Evolutionary conservation across 148 eudicot species (phyloP), one percentile per base, ranked within the genome.

Genomic region (Fagopyrum tataricum): DNA sequence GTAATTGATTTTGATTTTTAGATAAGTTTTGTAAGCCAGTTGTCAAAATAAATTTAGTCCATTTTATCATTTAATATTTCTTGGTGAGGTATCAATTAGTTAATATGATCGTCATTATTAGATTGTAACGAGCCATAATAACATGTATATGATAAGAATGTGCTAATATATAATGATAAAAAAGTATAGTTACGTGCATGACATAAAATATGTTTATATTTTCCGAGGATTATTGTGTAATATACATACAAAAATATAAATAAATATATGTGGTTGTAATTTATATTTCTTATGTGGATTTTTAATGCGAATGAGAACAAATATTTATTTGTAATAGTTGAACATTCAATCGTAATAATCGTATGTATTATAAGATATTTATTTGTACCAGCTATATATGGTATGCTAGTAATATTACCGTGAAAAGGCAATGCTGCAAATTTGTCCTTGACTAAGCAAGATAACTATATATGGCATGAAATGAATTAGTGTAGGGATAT

Each of bases 1-100:
- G 24, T 59, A 59, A 59, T 9, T 59, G 66, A 59, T 59, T 59
- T 59, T 59, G 66, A 59, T 39, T 59, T 31, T 59, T 59, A 1
- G 10, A 59, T 23, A 23, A 17, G 58, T 23, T 46, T 59, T 23
- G 1, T 15, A 23, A 4, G 66, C 66, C 66, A 59, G 4, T 23
- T 23, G 66, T 24, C 40, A 10, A 4, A 23, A 24, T 20, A 21
- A 10, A 39, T 59, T 23, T 59, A 14, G 66, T 23, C 66, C 39
- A 24, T 24, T 59, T 24, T 24, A 31, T 31, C 37, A 31, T 31
- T 31, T 31, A 31, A 31, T 31, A 31, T 31, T 31, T 31, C 37
- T 31, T 31, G 37, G 37, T 31, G 37, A 31, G 37, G 2, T 12
- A 2, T 23, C 37, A 56, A 7, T 18, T 56, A 21, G 21, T 23